A percentile compares a stretch with the other conserved stretches of the same genome.
Conservation (phyloP, 495 filamentous ascomycete genomes). For the Choiromyces venosus region DNA sequence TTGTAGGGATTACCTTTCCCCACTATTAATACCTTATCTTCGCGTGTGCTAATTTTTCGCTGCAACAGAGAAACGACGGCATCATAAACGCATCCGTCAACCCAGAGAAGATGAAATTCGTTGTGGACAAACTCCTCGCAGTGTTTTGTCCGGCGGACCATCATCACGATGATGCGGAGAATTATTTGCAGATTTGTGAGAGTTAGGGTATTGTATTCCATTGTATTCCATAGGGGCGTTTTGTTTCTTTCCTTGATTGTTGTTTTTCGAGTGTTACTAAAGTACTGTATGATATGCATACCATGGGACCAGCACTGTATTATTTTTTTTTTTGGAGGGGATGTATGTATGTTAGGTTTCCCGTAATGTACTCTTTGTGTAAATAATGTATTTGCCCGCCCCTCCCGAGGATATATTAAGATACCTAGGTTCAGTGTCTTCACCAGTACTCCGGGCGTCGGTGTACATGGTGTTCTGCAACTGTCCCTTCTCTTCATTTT, state of each 20-base stretch:
- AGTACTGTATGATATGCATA: neutral
- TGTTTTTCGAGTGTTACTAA: neutral
- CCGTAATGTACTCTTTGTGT: neutral
- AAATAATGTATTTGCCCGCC: neutral
- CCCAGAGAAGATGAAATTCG: constrained; percentile 24
- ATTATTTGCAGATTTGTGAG: neutral
- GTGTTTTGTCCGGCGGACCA: constrained; percentile 19
- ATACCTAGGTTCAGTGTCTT: too few species aligned
- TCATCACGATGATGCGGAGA: neutral
- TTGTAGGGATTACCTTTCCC: constrained; percentile 13
- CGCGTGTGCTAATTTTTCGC: constrained; percentile 14
- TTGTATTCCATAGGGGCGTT: neutral
- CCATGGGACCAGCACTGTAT: too few species aligned
- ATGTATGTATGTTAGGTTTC: neutral
- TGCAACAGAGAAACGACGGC: constrained; percentile 24
- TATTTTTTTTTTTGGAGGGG: neutral
- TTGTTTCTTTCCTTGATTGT: neutral
- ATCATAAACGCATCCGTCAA: constrained; percentile 17
- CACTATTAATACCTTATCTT: too few species aligned
- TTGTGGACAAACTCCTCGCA: constrained; percentile 27
- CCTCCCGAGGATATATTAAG: too few species aligned
- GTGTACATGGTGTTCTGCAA: too few species aligned
- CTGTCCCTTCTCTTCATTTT: too few species aligned
- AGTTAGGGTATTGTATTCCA: neutral
- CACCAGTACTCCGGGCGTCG: too few species aligned